These are phyloP conservation scores for Cavenderia fasciculata DNA, from an alignment of 78 protist species.

Conservation along the genomic window DNA sequence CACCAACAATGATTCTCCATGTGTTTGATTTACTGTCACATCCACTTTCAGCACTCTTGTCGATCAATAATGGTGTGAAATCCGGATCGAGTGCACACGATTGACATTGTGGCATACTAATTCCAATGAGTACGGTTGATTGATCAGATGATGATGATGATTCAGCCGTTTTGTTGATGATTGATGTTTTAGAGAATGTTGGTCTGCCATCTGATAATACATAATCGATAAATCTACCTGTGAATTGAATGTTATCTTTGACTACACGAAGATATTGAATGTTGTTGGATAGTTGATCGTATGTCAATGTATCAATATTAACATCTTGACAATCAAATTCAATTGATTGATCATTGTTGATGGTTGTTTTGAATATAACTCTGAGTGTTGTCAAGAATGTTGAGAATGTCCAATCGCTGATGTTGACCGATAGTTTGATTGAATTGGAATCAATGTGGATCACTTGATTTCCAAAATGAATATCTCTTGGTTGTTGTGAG, in stretches of 20 bases:
- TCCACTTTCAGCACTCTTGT: too few relatives aligned
- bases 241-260: slow-evolving; percentile 8
- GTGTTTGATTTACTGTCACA: too few relatives aligned
- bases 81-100: too few relatives aligned
- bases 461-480: slow-evolving; percentile 19
- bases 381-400: slow-evolving; percentile 35
- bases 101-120: background rate
- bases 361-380: background rate
- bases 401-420: slow-evolving; percentile 3
- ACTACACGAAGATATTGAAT: slow-evolving; percentile 1
- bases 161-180: background rate
- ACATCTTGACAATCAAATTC: too few relatives aligned
- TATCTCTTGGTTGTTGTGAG: too few relatives aligned
- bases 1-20: background rate
- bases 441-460: background rate
- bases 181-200: background rate
- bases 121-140: background rate
- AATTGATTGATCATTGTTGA: too few relatives aligned
- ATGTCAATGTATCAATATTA: too few relatives aligned
- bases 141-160: too few relatives aligned
- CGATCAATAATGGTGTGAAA: too few relatives aligned
- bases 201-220: slow-evolving; percentile 19
- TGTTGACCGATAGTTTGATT: slow-evolving; percentile 24
- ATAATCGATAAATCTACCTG: slow-evolving; percentile 17
- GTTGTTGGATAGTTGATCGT: too few relatives aligned